Evolutionary conservation across 176 grass and related monocot species (phyloP), one percentile per base, ranked within the genome.

Genomic region (Eragrostis nindensis): DNA sequence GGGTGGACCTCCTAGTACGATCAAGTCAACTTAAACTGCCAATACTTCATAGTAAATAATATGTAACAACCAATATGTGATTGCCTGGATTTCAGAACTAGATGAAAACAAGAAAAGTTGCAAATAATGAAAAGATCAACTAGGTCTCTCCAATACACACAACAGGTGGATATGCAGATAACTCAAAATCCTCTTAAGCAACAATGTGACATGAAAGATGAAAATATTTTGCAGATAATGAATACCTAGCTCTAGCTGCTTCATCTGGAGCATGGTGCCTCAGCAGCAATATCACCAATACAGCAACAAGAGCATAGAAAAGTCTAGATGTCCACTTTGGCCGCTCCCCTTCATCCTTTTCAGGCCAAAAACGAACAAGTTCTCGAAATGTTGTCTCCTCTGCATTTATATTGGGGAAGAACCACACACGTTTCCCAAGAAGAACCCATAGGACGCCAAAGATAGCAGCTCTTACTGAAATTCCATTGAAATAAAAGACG

Each of bases 341-440:
- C 21, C 75, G 78, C 62, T 93, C 96, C 44, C 63, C 90, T 76
- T 93, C 96, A 75, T 98, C 92, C 78, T 95, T 98, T 85, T 95
- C 89, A 32, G 96, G 96, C 92, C 90, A 98, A 90, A 98, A 98
- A 32, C 88, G 87, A 70, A 95, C 79, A 0, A 98, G 91, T 75
- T 98, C 96, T 70, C 96, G 87, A 75, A 98, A 98, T 61, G 96
- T 98, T 11, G 96, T 98, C 88, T 98, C 96, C 78, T 98, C 96
- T 15, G 92, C 96, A 86, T 98, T 98, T 76, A 98, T 95, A 87
- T 98, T 98, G 25, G 96, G 96, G 82, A 98, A 98, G 91, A 98
- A 95, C 96, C 96, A 98, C 46, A 98, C 86, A 27, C 96, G 88
- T 74, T 98, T 98, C 30, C 96, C 96, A 84, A 98, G 79, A 74